Percentiles rank a stretch among this genome's conserved stretches.
phyloP scores from a whole-genome alignment of 2,329 filamentous ascomycete genomes.

The Botryotinia narcissicola region DNA sequence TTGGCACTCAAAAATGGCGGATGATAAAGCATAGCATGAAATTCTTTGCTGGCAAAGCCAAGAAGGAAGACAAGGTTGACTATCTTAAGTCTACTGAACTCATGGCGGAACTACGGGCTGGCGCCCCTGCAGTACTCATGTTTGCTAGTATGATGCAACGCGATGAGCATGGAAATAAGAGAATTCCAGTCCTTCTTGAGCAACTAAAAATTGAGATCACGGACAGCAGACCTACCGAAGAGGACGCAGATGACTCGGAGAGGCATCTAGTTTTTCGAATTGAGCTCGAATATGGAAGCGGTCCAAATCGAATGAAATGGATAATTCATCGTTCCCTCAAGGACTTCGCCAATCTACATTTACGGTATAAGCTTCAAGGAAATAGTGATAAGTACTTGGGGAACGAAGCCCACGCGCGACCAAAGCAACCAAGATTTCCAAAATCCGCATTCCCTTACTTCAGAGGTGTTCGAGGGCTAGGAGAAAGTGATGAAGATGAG shows the following conservation, averaged over 20 bases:
- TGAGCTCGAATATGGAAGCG: constrained; percentile 93
- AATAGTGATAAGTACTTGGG: constrained; percentile 77
- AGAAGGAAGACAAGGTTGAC: constrained; percentile 81
- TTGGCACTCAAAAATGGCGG: constrained; percentile 82
- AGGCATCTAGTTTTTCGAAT: constrained; percentile 86
- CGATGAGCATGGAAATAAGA: constrained; percentile 91
- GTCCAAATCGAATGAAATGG: constrained; percentile 95
- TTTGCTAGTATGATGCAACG: constrained; percentile 97
- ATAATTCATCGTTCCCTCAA: constrained; percentile 80
- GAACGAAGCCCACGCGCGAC: constrained; percentile 62
- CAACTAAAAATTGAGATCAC: constrained; percentile 87
- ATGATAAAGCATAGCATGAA: constrained; percentile 89
- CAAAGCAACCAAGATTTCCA: constrained; percentile 87
- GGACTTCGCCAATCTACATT: constrained; percentile 89
- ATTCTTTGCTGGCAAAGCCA: constrained; percentile 68
- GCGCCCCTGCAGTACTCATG: constrained; percentile 88
- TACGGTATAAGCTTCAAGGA: constrained; percentile 86
- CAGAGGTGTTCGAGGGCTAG: constrained; percentile 73
- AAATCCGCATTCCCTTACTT: constrained; percentile 87
- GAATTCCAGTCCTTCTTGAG: constrained; percentile 91
- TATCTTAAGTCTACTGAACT: constrained; percentile 94
- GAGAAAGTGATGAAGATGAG: constrained; percentile 71
- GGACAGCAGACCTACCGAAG: constrained; percentile 70
- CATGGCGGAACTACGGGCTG: constrained; percentile 90
- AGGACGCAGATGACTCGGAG: constrained; percentile 46